Conservation (phyloP, 2,329 filamentous ascomycete genomes). For the Paramyrothecium sp. region DNA sequence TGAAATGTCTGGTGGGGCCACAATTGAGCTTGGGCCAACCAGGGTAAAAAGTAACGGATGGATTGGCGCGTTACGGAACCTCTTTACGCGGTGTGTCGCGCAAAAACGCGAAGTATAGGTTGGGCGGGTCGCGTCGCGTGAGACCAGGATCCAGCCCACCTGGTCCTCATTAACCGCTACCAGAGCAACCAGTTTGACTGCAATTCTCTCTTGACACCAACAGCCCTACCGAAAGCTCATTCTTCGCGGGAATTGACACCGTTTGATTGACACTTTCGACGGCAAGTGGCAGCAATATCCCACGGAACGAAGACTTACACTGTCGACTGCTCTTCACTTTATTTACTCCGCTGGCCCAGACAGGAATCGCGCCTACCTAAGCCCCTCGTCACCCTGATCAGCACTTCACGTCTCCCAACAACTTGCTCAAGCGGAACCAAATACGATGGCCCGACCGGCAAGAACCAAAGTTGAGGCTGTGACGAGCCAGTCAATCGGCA, state of each 20-base stretch:
- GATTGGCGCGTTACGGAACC: not conserved
- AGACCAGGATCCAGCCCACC: not conserved
- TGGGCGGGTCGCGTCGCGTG: not conserved
- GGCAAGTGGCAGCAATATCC: no score
- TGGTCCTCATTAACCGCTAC: not conserved
- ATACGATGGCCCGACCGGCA: slow-evolving; percentile 22
- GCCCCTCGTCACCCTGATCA: not conserved
- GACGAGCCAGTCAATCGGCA: slow-evolving; percentile 33
- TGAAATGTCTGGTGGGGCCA: not conserved
- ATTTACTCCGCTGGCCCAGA: no score
- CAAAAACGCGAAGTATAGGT: not conserved
- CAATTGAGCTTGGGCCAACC: not conserved
- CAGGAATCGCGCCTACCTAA: no score
- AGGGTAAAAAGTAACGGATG: not conserved
- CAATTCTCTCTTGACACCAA: no score
- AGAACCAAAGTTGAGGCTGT: slow-evolving; percentile 18
- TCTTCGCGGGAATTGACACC: no score
- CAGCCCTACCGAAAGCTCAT: no score
- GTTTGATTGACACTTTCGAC: no score
- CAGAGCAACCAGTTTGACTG: not conserved
- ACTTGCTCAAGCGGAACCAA: not conserved
- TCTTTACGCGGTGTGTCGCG: not conserved
- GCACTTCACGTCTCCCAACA: not conserved
- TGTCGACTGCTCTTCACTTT: no score
- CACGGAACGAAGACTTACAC: no score